phyloP scores from a whole-genome alignment of 345 rosid species.

The Citrus mangshanensis region DNA sequence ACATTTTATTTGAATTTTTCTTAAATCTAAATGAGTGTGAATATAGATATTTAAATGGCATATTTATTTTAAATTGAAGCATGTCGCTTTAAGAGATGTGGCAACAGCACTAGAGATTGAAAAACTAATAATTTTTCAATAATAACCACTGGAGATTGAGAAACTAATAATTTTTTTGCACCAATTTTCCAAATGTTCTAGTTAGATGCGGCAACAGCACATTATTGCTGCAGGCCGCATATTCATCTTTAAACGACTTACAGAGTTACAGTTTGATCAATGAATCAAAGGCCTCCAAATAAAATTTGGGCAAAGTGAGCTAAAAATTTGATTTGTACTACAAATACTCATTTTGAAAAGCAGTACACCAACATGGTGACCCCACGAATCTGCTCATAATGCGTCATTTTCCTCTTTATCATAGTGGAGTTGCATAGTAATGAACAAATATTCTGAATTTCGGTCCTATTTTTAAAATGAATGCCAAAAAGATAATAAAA shows the following conservation, averaged over 20 bases:
- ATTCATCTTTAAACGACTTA: too few species aligned
- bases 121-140: too few species aligned
- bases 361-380: neutral
- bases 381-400: neutral
- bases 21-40: fast-evolving
- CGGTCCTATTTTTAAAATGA: neutral
- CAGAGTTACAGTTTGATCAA: too few species aligned
- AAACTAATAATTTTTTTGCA: too few species aligned
- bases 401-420: neutral
- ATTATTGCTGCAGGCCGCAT: too few species aligned
- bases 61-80: too few species aligned
- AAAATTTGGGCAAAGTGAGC: neutral
- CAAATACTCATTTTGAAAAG: neutral
- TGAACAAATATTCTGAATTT: neutral
- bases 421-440: neutral
- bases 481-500: neutral
- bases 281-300: neutral
- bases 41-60: too few species aligned
- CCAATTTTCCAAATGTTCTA: too few species aligned
- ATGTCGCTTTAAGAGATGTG: too few species aligned
- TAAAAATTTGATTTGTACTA: neutral
- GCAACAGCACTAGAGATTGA: too few species aligned
- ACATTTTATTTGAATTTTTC: fast-evolving
- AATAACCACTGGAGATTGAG: too few species aligned
- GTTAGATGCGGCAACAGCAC: too few species aligned